phyloP scores from a whole-genome alignment of 106 monocot species.

The Platanthera zijinensis region DNA sequence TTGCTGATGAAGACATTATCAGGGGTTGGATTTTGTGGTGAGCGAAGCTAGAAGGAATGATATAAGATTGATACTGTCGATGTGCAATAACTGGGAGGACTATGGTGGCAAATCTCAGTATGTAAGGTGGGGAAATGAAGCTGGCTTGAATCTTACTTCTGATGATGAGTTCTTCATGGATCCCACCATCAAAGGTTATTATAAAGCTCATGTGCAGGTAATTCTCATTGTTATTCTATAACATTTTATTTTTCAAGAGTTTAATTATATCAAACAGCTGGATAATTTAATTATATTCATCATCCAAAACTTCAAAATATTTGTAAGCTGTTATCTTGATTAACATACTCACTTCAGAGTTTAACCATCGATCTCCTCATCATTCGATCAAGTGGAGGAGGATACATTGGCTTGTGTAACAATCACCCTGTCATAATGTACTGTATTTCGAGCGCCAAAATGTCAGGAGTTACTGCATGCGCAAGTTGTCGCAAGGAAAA shows the following conservation, averaged over 20 bases:
- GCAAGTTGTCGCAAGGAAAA: too few relatives aligned
- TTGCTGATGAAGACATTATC: neutral
- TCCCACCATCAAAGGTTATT: slow-evolving; percentile 57
- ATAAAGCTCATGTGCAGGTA: slow-evolving; percentile 72
- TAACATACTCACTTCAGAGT: too few relatives aligned
- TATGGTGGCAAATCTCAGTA: slow-evolving; percentile 87
- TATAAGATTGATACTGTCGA: slow-evolving; percentile 54
- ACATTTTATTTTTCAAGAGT: neutral
- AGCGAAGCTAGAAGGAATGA: slow-evolving; percentile 71
- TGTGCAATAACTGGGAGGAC: slow-evolving; percentile 74
- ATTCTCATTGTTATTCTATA: neutral
- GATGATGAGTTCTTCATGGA: slow-evolving; percentile 85
- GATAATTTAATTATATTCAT: too few relatives aligned
- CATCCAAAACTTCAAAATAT: too few relatives aligned
- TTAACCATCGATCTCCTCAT: too few relatives aligned
- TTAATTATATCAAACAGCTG: too few relatives aligned
- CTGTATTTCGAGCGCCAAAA: too few relatives aligned
- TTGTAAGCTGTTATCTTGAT: too few relatives aligned
- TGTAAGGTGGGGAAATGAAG: slow-evolving; percentile 61
- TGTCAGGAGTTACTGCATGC: too few relatives aligned
- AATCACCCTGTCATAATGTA: too few relatives aligned
- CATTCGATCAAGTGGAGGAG: too few relatives aligned
- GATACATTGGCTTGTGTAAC: too few relatives aligned
- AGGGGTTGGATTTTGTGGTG: slow-evolving; percentile 82
- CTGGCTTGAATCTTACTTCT: slow-evolving; percentile 51